Evolutionary conservation across 805 yeast species (phyloP).

Genomic region (Nakazawaea holstii): DNA sequence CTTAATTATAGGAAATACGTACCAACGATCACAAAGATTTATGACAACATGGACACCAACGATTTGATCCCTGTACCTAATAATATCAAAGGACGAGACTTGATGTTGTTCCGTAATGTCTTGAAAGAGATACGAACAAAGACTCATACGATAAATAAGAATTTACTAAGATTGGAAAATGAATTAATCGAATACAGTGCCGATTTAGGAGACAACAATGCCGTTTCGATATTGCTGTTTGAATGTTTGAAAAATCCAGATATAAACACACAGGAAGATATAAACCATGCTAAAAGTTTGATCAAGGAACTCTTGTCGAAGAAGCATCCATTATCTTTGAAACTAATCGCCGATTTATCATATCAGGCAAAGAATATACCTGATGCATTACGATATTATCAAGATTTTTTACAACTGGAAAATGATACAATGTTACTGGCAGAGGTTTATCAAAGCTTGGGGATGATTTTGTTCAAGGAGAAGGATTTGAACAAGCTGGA

Average conservation of each 20-base stretch:
- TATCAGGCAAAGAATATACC: conserved; percentile 38
- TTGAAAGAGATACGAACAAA: conserved; percentile 55
- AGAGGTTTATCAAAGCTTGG: conserved; percentile 67
- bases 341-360: conserved; percentile 75
- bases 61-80: conserved; percentile 13
- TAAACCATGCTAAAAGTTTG: conserved; percentile 54
- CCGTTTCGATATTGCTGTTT: conserved; percentile 68
- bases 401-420: conserved; percentile 51
- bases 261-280: conserved; percentile 42
- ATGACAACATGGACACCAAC: conserved; percentile 36
- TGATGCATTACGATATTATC: conserved; percentile 59
- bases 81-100: conserved; percentile 38
- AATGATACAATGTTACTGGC: conserved; percentile 54
- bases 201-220: conserved; percentile 76
- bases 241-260: conserved; percentile 44
- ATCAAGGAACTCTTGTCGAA: conserved; percentile 50
- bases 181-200: conserved; percentile 79
- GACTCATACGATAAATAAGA: conserved; percentile 53
- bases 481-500: conserved; percentile 50
- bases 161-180: conserved; percentile 59
- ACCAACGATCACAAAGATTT: conserved; percentile 48
- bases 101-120: conserved; percentile 64
- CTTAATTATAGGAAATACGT: conserved; percentile 47
- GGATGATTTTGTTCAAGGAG: conserved; percentile 51
- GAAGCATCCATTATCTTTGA: conserved; percentile 70